Base-by-base conservation (phyloP, 2,329 filamentous ascomycete species). In the Pezicula radicicola region DNA sequence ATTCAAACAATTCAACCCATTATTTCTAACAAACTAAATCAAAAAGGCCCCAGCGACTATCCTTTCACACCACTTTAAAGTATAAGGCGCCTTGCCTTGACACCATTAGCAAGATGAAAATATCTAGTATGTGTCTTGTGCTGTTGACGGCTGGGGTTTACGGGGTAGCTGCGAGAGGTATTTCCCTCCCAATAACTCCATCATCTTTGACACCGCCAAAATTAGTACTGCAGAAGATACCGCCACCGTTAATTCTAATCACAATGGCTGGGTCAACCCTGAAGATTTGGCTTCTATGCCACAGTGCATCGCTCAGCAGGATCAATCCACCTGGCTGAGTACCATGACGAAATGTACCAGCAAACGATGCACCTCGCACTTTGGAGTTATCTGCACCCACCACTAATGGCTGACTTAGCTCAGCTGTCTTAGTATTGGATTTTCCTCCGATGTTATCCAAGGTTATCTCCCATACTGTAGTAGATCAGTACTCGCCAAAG, bases 251-350 rank as follows among this genome's bases (percentile, higher is more conserved):
- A 19, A 42, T 41, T 28, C 18, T 33, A 62, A 63, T 52, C 48
- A 45, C 44, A 46, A 50, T 54, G 66, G 61, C 54, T 68, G 64
- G 66, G 61, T 67, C n/a, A 66, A 68, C 52, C 66, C 66, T 39
- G 64, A 69, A 58, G 63, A 67, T 51, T 51, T 68, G 43, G 18
- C 51, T 54, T 46, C 66, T 19, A 68, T 69, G 65, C 66, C 67
- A 41, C 66, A 68, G 46, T 69, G 67, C 48, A 61, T 69, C 46
- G 65, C 63, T 46, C 63, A 68, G 53, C 67, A 69, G 44, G 63
- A 68, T 28, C 62, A 55, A 43, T 59, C 63, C 33, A 21, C 47
- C 37, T 69, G 66, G 67, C 54, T 69, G 48, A 53, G 45, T 49
- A 47, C 62, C 50, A 66, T 69, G 63, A 65, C 67, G 6, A 58